A percentile compares a stretch with the other conserved stretches of the same genome.
Conservation (phyloP, 1,284 basidiomycete genomes). For the Ceratobasidium sp. region DNA sequence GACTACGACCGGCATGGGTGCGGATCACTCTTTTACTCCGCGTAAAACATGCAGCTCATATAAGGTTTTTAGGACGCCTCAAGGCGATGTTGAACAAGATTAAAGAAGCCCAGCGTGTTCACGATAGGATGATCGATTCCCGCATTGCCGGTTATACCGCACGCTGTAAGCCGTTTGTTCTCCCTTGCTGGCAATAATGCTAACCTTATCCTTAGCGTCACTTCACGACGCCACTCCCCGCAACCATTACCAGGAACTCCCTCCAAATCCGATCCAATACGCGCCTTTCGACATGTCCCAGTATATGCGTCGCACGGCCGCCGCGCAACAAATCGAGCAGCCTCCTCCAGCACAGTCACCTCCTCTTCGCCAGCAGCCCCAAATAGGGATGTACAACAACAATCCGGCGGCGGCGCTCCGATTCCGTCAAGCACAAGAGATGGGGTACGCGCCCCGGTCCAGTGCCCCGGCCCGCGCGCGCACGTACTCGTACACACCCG, state of each 20-base stretch:
- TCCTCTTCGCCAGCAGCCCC: not conserved
- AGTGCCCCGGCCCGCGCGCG: not conserved
- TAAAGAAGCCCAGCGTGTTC: slow-evolving; percentile 33
- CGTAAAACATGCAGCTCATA: not conserved
- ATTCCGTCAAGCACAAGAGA: slow-evolving; percentile 30
- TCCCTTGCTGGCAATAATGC: not conserved
- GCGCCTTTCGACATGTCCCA: slow-evolving; percentile 33
- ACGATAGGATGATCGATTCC: slow-evolving; percentile 37
- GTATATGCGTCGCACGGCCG: slow-evolving; percentile 27
- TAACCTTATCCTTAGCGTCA: slow-evolving; percentile 6
- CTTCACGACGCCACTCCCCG: slow-evolving; percentile 33
- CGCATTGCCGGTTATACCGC: slow-evolving; percentile 32
- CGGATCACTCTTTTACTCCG: not conserved
- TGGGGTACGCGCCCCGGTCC: slow-evolving; percentile 4
- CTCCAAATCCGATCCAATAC: slow-evolving; percentile 18
- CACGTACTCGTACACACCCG: slow-evolving; percentile 37
- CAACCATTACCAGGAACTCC: slow-evolving; percentile 31
- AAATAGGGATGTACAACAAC: slow-evolving; percentile 6
- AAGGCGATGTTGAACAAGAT: slow-evolving; percentile 39
- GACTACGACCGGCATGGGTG: slow-evolving; percentile 36
- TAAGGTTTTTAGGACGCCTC: slow-evolving; percentile 20
- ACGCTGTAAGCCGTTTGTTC: slow-evolving; percentile 10
- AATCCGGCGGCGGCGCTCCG: slow-evolving; percentile 20
- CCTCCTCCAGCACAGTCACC: slow-evolving; percentile 11
- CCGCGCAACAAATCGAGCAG: slow-evolving; percentile 33